phyloP scores from a whole-genome alignment of 1,284 basidiomycete species.

The Leccinum pseudoinsigne region DNA sequence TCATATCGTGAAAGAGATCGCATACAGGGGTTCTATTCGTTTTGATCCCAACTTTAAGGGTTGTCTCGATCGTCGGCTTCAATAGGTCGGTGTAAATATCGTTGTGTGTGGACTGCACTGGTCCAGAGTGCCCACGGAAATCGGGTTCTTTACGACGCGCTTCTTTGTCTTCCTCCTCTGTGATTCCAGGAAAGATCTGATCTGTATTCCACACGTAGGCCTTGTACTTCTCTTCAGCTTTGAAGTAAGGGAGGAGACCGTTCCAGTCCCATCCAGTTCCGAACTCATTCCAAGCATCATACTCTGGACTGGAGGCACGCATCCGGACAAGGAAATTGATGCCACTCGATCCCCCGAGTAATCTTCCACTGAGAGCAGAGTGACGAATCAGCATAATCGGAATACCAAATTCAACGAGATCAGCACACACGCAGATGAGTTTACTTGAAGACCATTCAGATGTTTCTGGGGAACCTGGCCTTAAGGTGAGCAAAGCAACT shows the following conservation, averaged over 20 bases:
- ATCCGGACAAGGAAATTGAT: constrained; percentile 23
- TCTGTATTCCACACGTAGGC: constrained; percentile 16
- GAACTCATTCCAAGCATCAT: constrained; percentile 21
- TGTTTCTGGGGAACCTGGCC: constrained; percentile 19
- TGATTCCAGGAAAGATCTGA: constrained; percentile 23
- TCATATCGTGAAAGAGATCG: background rate
- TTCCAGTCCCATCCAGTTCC: constrained; percentile 22
- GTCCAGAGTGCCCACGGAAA: constrained; percentile 17
- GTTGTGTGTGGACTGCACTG: constrained; percentile 20
- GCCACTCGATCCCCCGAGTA: constrained; percentile 23
- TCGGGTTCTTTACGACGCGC: constrained; percentile 15
- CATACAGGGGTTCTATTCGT: constrained; percentile 21
- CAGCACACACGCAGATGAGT: constrained; percentile 9
- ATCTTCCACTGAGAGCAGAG: constrained; percentile 13
- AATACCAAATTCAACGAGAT: background rate
- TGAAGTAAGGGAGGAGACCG: constrained; percentile 20
- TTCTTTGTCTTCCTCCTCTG: constrained; percentile 13
- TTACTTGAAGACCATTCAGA: constrained; percentile 4
- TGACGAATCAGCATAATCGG: background rate
- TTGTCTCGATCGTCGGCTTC: constrained; percentile 18
- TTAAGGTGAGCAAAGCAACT: background rate
- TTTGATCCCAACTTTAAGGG: constrained; percentile 12
- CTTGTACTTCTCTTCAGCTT: constrained; percentile 16
- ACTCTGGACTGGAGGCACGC: constrained; percentile 22
- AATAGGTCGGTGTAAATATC: constrained; percentile 19